Conservation (phyloP, 768 basidiomycete species). For the Tricholoma sp. region DNA sequence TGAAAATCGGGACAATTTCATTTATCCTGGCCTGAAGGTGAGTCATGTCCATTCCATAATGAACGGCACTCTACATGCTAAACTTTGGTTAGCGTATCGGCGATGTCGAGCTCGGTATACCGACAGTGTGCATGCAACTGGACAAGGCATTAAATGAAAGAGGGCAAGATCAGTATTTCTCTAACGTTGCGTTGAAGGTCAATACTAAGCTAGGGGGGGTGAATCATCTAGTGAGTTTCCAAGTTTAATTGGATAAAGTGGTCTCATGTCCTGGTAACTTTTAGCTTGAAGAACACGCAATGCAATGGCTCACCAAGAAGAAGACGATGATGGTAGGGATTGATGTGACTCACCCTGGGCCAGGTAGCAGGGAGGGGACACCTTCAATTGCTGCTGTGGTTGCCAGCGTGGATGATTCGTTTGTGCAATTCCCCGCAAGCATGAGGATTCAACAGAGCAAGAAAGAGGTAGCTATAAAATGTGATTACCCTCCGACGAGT, state of each 20-base stretch:
- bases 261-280: background rate
- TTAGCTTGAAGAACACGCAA: conserved; percentile 47
- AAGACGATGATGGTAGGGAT: conserved; percentile 83
- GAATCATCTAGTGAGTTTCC: conserved; percentile 51
- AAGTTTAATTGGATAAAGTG: background rate
- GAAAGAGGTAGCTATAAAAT: conserved; percentile 30
- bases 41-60: background rate
- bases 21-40: conserved; percentile 78
- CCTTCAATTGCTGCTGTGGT: no score
- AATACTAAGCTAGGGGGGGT: conserved; percentile 81
- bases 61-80: background rate
- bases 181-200: conserved; percentile 76
- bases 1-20: conserved; percentile 60
- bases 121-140: conserved; percentile 69
- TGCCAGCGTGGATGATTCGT: no score
- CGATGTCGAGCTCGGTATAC: conserved; percentile 68
- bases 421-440: conserved; percentile 76
- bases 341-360: conserved; percentile 60
- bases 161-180: conserved; percentile 76
- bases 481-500: background rate
- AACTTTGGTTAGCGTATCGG: conserved; percentile 47
- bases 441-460: conserved; percentile 49
- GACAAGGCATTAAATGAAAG: conserved; percentile 52
- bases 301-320: conserved; percentile 60
- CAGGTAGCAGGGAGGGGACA: no score